Evolutionary conservation across 1,139 yeast genomes (phyloP).

Genomic region (Candida sp.): DNA sequence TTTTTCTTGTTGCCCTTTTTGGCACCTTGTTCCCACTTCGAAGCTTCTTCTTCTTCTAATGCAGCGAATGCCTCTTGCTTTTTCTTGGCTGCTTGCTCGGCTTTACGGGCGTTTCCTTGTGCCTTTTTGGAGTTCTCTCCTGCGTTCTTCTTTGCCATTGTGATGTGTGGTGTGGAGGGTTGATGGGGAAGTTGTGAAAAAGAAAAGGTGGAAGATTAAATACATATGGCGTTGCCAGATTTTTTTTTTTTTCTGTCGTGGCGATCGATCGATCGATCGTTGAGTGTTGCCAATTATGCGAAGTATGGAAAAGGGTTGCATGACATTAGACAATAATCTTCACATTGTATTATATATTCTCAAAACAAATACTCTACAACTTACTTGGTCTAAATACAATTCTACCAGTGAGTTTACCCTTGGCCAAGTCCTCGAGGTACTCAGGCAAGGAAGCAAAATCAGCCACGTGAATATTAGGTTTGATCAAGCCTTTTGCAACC

Average conservation of each 20-base stretch:
- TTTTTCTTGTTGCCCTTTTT: constrained; percentile 75
- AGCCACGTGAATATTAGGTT: constrained; percentile 37
- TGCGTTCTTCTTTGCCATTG: constrained; percentile 61
- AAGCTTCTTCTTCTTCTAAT: constrained; percentile 59
- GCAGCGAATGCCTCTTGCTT: constrained; percentile 54
- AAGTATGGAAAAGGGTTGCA: constrained; percentile 8
- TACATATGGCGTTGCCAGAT: background rate
- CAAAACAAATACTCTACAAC: constrained; percentile 6
- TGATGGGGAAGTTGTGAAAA: background rate
- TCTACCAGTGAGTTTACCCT: constrained; percentile 49
- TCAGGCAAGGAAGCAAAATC: constrained; percentile 41
- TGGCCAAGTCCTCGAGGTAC: constrained; percentile 35
- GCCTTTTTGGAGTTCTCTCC: constrained; percentile 68
- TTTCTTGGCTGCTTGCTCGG: constrained; percentile 67
- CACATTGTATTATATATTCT: too few species aligned
- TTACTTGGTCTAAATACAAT: constrained; percentile 43
- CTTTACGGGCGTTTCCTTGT: constrained; percentile 74
- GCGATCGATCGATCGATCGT: background rate
- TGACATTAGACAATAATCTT: background rate
- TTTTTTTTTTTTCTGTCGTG: background rate
- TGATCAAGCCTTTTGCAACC: constrained; percentile 43
- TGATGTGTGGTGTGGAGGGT: constrained; percentile 6
- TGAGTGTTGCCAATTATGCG: constrained; percentile 2
- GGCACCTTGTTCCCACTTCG: constrained; percentile 74
- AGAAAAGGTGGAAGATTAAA: background rate